Evolutionary conservation across 2,329 filamentous ascomycete species (phyloP).

Genomic region (Talaromyces sp.): DNA sequence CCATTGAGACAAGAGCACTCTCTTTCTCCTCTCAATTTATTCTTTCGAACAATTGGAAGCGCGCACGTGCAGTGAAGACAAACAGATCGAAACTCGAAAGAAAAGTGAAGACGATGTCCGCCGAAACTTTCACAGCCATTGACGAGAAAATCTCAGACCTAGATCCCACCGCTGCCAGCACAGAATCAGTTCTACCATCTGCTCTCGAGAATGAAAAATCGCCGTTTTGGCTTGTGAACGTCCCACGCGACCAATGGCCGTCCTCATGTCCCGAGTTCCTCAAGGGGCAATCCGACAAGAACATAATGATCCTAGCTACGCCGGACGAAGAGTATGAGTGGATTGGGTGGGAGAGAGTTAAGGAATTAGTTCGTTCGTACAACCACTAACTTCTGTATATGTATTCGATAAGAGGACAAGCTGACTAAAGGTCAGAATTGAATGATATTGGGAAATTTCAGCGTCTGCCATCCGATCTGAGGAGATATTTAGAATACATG

Average conservation of each 20-base stretch:
- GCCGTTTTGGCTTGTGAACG: constrained; percentile 81
- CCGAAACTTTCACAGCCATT: constrained; percentile 25
- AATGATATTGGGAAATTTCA: constrained; percentile 75
- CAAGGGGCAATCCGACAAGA: constrained; percentile 60
- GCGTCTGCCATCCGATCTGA: constrained; percentile 69
- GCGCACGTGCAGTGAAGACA: neutral
- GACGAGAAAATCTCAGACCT: constrained; percentile 22
- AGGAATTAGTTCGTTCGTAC: constrained; percentile 54
- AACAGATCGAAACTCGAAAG: neutral
- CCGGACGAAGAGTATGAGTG: constrained; percentile 63
- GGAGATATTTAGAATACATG: constrained; percentile 71
- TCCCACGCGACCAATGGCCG: constrained; percentile 60
- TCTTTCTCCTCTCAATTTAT: neutral
- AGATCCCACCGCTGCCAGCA: neutral
- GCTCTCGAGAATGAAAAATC: constrained; percentile 25
- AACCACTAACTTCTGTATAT: neutral
- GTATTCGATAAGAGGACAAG: neutral
- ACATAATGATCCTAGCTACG: constrained; percentile 65
- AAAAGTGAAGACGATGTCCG: constrained; percentile 16
- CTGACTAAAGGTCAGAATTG: constrained; percentile 35
- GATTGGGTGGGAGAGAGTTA: constrained; percentile 67
- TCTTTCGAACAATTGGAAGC: neutral
- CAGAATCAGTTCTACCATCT: constrained; percentile 3
- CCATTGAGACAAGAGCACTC: neutral
- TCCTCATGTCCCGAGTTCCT: constrained; percentile 70